Evolutionary conservation across 179 eudicot species (phyloP).

Genomic region (Silene vulgaris): DNA sequence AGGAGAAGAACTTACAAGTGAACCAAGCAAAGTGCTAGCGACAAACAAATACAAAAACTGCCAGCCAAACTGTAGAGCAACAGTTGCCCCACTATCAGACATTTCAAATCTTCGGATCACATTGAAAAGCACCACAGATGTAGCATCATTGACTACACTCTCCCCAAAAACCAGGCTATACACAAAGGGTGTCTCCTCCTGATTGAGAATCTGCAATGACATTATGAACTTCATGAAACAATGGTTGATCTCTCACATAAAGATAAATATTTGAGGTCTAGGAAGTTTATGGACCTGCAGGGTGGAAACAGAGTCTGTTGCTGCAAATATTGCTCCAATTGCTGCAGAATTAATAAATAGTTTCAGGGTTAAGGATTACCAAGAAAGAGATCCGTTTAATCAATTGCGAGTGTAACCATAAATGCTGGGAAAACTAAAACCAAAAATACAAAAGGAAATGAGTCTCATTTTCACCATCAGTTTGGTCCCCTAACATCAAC

Average conservation of each 20-base stretch:
- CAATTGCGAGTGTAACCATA: background rate
- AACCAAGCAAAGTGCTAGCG: slow-evolving; percentile 58
- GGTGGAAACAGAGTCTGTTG: slow-evolving; percentile 76
- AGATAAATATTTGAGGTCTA: background rate
- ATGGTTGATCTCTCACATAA: background rate
- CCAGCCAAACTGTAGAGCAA: slow-evolving; percentile 39
- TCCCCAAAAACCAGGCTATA: slow-evolving; percentile 76
- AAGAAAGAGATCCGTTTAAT: background rate
- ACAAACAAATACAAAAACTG: slow-evolving; percentile 41
- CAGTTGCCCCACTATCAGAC: slow-evolving; percentile 31
- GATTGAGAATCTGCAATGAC: slow-evolving; percentile 56
- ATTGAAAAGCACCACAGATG: slow-evolving; percentile 66
- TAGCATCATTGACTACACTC: slow-evolving; percentile 77
- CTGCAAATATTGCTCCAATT: slow-evolving; percentile 73
- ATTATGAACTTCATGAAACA: background rate
- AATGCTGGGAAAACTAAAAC: background rate
- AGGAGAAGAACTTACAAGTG: slow-evolving; percentile 36
- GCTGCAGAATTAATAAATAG: slow-evolving; percentile 33
- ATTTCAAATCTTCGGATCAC: slow-evolving; percentile 51
- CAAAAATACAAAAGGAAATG: background rate
- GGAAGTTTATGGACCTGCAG: slow-evolving; percentile 52
- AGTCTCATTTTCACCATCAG: background rate
- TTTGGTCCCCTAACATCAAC: background rate
- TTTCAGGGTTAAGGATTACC: background rate
- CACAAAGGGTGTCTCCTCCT: slow-evolving; percentile 59